A percentile compares a stretch with the other conserved stretches of the same genome.
These are phyloP conservation scores for Parsonsia alboflavescens DNA, from an alignment of 257 asterid species.

Conservation along the genomic window DNA sequence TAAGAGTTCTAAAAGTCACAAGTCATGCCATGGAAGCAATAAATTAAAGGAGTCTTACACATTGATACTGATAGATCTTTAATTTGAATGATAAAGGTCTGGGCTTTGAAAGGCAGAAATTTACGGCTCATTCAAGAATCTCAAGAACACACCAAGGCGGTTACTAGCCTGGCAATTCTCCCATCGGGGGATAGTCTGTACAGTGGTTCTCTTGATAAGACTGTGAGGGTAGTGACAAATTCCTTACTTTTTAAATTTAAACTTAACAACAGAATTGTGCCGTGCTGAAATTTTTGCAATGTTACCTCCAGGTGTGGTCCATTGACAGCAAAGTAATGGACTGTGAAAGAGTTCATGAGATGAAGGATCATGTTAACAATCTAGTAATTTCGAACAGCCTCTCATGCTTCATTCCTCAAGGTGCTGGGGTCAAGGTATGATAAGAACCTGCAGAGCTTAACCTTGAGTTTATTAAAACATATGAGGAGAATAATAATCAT, in stretches of 20 bases:
- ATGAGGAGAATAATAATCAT: neutral
- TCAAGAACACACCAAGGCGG: conserved; percentile 66
- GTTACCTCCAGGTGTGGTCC: conserved; percentile 53
- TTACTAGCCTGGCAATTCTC: conserved; percentile 54
- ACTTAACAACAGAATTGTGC: neutral
- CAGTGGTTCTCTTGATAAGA: conserved; percentile 85
- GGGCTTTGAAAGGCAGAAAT: conserved; percentile 40
- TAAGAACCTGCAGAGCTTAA: neutral
- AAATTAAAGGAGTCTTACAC: neutral
- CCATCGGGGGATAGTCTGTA: conserved; percentile 55
- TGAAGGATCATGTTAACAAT: conserved; percentile 66
- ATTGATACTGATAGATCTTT: neutral
- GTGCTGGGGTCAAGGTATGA: conserved; percentile 69
- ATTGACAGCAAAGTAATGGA: conserved; percentile 45
- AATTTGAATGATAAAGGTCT: conserved; percentile 38
- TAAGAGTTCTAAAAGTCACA: neutral
- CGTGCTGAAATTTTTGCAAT: conserved; percentile 3
- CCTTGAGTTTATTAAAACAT: neutral
- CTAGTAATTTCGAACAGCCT: conserved; percentile 56
- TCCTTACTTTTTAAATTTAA: conserved; percentile 6
- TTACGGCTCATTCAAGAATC: conserved; percentile 54
- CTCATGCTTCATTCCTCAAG: conserved; percentile 77
- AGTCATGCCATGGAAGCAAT: neutral
- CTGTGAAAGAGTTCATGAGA: conserved; percentile 66
- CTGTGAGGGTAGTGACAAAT: conserved; percentile 48